Conservation (phyloP, 371 early-diverging fungal genomes). For the Rhizopus stolonifer region DNA sequence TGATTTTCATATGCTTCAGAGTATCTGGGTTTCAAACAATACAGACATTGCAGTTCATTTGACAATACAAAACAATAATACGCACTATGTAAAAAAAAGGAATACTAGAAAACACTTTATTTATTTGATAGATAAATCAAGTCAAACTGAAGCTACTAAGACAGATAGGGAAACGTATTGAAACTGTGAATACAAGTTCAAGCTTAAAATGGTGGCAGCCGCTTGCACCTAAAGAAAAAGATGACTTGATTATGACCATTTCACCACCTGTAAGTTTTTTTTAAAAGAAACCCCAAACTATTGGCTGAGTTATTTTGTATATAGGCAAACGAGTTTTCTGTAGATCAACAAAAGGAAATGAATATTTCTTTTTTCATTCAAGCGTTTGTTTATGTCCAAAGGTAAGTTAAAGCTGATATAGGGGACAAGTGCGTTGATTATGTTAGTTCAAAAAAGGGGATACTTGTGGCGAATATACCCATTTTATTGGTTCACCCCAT, state of each 20-base stretch:
- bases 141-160: conserved; percentile 32
- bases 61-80: neutral
- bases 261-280: conserved; percentile 27
- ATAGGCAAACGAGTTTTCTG: neutral
- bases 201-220: conserved; percentile 34
- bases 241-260: conserved; percentile 23
- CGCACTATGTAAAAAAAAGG: neutral
- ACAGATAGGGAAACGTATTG: conserved; percentile 25
- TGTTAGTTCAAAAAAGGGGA: no score
- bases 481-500: neutral
- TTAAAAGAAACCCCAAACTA: neutral
- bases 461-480: neutral
- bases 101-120: neutral
- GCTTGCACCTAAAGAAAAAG: conserved; percentile 14
- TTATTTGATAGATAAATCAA: conserved; percentile 13
- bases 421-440: no score
- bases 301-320: neutral
- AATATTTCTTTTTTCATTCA: neutral
- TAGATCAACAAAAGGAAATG: neutral
- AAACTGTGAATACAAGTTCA: conserved; percentile 16
- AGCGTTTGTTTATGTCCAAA: neutral
- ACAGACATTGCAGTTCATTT: conserved; percentile 26
- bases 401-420: no score
- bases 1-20: conserved; percentile 18
- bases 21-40: conserved; percentile 35